A percentile compares a stretch with the other conserved stretches of the same genome.
Evolutionary conservation across 805 yeast genomes (phyloP).

Genomic region (Candida anglica): DNA sequence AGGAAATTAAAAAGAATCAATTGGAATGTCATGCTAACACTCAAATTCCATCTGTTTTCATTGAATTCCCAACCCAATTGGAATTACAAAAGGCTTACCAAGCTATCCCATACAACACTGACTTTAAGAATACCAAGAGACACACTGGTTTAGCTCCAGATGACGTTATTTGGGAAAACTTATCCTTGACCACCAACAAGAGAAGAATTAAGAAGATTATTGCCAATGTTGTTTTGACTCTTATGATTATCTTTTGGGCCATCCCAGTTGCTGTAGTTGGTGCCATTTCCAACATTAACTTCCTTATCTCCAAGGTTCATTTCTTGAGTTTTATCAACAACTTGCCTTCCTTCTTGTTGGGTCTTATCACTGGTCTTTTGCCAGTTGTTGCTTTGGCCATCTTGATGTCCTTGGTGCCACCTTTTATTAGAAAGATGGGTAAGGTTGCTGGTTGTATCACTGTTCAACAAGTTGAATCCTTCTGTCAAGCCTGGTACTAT

Average conservation of each 20-base stretch:
- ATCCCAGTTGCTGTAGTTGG: constrained; percentile 79
- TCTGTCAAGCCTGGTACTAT: constrained; percentile 84
- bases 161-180: constrained; percentile 81
- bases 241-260: constrained; percentile 65
- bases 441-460: constrained; percentile 70
- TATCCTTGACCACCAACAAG: constrained; percentile 52
- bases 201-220: constrained; percentile 54
- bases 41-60: constrained; percentile 64
- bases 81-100: constrained; percentile 90
- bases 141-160: constrained; percentile 69
- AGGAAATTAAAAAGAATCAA: constrained; percentile 60
- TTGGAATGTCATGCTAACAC: constrained; percentile 45
- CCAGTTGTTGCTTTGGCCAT: constrained; percentile 65
- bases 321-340: constrained; percentile 55
- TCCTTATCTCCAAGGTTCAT: constrained; percentile 48
- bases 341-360: constrained; percentile 51
- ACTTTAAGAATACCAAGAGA: constrained; percentile 44
- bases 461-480: constrained; percentile 65
- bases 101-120: constrained; percentile 57
- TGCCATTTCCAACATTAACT: constrained; percentile 63
- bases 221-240: constrained; percentile 62
- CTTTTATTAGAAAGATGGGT: constrained; percentile 65
- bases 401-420: constrained; percentile 65
- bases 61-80: constrained; percentile 78
- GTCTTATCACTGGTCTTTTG: constrained; percentile 63